Conservation (phyloP, 2,329 filamentous ascomycete species). For the Arachnopeziza araneosa region DNA sequence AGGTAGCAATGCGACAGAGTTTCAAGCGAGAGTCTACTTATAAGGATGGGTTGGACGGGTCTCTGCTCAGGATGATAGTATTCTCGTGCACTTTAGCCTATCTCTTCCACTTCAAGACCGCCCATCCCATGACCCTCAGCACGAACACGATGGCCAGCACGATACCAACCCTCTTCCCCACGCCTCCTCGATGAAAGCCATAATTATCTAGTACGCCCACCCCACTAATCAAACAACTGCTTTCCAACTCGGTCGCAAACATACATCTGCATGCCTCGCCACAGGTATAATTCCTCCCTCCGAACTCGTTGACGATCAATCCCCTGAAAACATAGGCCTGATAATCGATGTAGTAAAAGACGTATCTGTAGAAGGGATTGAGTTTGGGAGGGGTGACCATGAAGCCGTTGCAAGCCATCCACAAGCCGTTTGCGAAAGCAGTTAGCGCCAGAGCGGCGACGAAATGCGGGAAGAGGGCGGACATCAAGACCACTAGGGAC, state of each 20-base stretch:
- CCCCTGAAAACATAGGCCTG: slow-evolving; percentile 81
- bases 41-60: background rate
- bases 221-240: slow-evolving; percentile 64
- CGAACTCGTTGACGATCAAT: slow-evolving; percentile 90
- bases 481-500: slow-evolving; percentile 71
- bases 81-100: background rate
- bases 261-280: slow-evolving; percentile 49
- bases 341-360: slow-evolving; percentile 85
- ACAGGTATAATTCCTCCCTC: slow-evolving; percentile 57
- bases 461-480: slow-evolving; percentile 69
- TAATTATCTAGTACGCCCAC: slow-evolving; percentile 64
- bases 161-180: slow-evolving; percentile 68
- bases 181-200: slow-evolving; percentile 57
- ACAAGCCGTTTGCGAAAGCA: slow-evolving; percentile 80
- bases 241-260: slow-evolving; percentile 56
- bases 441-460: slow-evolving; percentile 73
- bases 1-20: too few relatives aligned
- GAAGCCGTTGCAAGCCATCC: slow-evolving; percentile 83
- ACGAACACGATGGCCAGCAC: slow-evolving; percentile 71
- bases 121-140: slow-evolving; percentile 64
- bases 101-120: slow-evolving; percentile 39
- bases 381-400: slow-evolving; percentile 66
- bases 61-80: background rate
- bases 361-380: slow-evolving; percentile 80
- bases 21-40: too few relatives aligned